These are phyloP conservation scores for Boletales sp. DNA, from an alignment of 768 basidiomycete species.

Conservation along the genomic window DNA sequence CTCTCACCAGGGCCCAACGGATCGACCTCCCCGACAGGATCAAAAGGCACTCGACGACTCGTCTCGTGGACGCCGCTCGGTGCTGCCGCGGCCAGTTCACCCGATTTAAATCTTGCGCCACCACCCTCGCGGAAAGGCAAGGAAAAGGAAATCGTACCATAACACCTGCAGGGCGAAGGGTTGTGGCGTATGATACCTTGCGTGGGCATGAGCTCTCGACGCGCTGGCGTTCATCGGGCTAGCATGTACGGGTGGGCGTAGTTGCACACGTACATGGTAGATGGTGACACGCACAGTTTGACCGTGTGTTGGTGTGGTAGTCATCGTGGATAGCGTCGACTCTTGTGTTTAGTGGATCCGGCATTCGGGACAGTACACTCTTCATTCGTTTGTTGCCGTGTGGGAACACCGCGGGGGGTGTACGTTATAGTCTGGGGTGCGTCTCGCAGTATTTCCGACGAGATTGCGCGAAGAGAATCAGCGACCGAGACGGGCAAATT, in stretches of 20 bases:
- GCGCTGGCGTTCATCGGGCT: too few species aligned
- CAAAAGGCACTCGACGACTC: constrained; percentile 34
- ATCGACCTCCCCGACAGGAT: constrained; percentile 21
- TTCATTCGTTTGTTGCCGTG: constrained; percentile 6
- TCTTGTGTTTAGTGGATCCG: constrained; percentile 17
- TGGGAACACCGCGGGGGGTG: too few species aligned
- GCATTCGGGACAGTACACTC: constrained; percentile 10
- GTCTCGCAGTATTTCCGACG: too few species aligned
- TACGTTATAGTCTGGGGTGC: too few species aligned
- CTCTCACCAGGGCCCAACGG: constrained; percentile 9
- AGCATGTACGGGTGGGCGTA: too few species aligned
- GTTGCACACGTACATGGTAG: too few species aligned
- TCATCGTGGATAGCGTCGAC: too few species aligned
- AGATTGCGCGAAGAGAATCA: constrained; percentile 11
- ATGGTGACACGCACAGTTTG: constrained; percentile 15
- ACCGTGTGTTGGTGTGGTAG: constrained; percentile 14
- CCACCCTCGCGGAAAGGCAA: constrained; percentile 47
- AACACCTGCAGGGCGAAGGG: neutral
- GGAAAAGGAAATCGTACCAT: constrained; percentile 35
- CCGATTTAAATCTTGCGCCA: constrained; percentile 33
- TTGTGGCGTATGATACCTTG: constrained; percentile 2
- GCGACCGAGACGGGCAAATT: too few species aligned
- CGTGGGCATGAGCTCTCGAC: too few species aligned
- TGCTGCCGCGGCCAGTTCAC: constrained; percentile 36
- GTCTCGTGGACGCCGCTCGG: constrained; percentile 35